A percentile compares a stretch with the other conserved stretches of the same genome.
Conservation (phyloP, 257 asterid species). For the Ajuga chamaepitys region DNA sequence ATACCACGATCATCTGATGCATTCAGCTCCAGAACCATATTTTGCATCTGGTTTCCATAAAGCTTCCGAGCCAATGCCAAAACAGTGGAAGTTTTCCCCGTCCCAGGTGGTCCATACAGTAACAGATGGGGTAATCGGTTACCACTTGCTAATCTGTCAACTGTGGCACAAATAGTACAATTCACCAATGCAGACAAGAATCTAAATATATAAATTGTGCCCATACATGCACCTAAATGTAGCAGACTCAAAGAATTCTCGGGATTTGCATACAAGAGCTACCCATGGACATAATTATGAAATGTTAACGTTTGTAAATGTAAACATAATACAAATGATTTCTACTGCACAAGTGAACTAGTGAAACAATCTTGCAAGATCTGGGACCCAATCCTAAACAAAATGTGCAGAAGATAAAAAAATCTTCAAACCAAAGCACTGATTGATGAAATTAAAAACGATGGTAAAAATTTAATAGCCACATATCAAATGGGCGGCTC, state of each 20-base stretch:
- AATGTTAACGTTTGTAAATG: neutral
- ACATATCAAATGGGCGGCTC: neutral
- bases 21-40: slow-evolving; percentile 93
- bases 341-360: neutral
- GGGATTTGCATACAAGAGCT: neutral
- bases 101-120: slow-evolving; percentile 97
- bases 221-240: neutral
- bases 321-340: neutral
- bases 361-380: neutral
- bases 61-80: slow-evolving; percentile 90
- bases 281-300: neutral
- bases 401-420: neutral
- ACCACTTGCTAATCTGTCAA: slow-evolving; percentile 86
- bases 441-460: neutral
- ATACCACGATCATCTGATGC: slow-evolving; percentile 99
- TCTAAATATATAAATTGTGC: neutral
- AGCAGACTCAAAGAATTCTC: neutral
- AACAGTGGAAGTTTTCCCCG: slow-evolving; percentile 95
- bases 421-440: neutral
- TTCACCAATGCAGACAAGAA: neutral
- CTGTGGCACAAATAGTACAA: slow-evolving; percentile 33
- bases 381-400: neutral
- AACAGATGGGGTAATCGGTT: slow-evolving; percentile 87
- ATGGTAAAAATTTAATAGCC: neutral
- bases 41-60: slow-evolving; percentile 71